Conservation (phyloP, 2,329 filamentous ascomycete species). For the Stagonosporopsis tanaceti region DNA sequence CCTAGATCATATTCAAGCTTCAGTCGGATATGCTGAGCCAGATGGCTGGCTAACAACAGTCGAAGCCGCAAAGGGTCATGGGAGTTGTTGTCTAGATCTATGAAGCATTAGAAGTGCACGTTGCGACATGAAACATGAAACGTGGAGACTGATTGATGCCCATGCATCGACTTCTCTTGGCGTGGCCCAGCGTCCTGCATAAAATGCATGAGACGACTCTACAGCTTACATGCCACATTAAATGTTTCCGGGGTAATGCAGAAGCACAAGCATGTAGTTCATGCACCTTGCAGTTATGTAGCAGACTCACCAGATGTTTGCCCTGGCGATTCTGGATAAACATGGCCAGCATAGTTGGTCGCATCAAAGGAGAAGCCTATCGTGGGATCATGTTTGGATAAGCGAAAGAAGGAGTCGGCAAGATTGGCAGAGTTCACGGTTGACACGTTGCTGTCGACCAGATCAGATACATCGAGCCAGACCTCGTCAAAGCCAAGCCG, state of each 20-base stretch:
- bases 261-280: slow-evolving; percentile 7
- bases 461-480: slow-evolving; percentile 83
- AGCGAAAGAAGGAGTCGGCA: slow-evolving; percentile 77
- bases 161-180: slow-evolving; percentile 1
- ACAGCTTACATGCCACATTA: slow-evolving; percentile 3
- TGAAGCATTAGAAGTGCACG: slow-evolving; percentile 2
- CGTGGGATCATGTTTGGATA: slow-evolving; percentile 76
- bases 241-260: slow-evolving; percentile 9
- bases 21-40: slow-evolving; percentile 76
- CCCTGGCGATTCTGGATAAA: slow-evolving; percentile 55
- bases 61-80: slow-evolving; percentile 60
- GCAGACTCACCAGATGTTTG: slow-evolving; percentile 33
- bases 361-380: slow-evolving; percentile 83
- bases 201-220: slow-evolving; percentile 1
- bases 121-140: slow-evolving; percentile 19
- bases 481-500: slow-evolving; percentile 92
- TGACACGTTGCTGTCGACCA: slow-evolving; percentile 80
- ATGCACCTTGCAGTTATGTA: slow-evolving; percentile 5
- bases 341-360: slow-evolving; percentile 70
- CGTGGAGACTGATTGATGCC: not conserved
- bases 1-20: slow-evolving; percentile 78
- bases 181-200: not conserved
- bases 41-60: slow-evolving; percentile 79
- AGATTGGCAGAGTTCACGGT: slow-evolving; percentile 74
- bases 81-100: not conserved